Base-by-base conservation (phyloP, 768 basidiomycete species). In the Lentinula raphanica region DNA sequence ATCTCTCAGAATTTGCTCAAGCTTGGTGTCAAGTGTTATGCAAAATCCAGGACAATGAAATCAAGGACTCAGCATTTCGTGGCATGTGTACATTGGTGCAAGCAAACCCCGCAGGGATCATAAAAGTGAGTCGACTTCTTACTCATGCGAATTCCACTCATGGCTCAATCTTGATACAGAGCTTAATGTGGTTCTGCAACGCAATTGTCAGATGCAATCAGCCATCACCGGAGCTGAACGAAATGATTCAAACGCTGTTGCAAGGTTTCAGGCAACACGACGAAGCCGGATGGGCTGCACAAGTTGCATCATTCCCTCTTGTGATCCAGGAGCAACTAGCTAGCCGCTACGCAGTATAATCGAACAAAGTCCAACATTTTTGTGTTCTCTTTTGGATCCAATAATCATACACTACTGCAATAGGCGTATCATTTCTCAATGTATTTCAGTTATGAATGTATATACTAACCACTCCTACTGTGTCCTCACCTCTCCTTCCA, bases 31-130 rank as follows among this genome's bases (percentile, higher is more conserved):
- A 92, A 65, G 94, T 95, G 6, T 75, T 99, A 55, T 94, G 94
- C 68, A 97, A 98, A 73, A 99, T 99, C 70, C 88, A 96, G 62
- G 97, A 99, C 67, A 99, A 98, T 66, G 96, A 98, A 65, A 97
- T 98, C 78, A 99, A 98, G 74, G 97, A 98, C 67, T 98, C 94
- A 21, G 97, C 97, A 5, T 99, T 98, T 85, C 82, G 95, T 58
- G 97, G 97, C 1, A 83, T 99, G 66, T 99, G 97, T 72, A 92
- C 92, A 27, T 86, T 98, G 36, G 93, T 98, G 60, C 92, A 95
- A 72, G 85, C 85, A 29, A 99, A 99, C 69, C 97, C 97, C 17
- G 84, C 84, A 60, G 97, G 96, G 2, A 92, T 98, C 59, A 84
- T 91, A 40, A 94, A 94, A 84, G 94, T 90, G 57, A 60, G 86